Base-by-base conservation (phyloP, 2,329 filamentous ascomycete species). In the Fulvia fulva region DNA sequence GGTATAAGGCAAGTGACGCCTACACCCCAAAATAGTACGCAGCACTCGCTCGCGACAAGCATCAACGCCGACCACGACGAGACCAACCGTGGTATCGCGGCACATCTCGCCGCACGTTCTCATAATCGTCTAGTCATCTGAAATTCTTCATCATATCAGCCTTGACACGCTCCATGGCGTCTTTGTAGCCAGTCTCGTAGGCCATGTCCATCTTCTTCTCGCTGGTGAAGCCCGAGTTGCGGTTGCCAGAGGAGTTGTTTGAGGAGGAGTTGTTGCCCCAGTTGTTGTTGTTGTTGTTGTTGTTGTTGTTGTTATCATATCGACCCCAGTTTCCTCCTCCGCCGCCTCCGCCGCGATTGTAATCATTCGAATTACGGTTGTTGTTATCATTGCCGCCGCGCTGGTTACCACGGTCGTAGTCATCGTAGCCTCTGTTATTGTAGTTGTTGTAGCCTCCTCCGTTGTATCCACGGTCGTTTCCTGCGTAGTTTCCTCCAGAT, bases 141-240 rank as follows among this genome's bases (percentile, higher is more conserved):
- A 64, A 64, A 16, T 64, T 59, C 23, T 51, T 51, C 63, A 65
- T 65, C 63, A 65, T 65, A 34, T 62, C 59, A 26, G 56, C 60
- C 50, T 65, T 65, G 53, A 65, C 56, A 52, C 60, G 63, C 59
- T 63, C 61, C 61, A 65, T 62, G 30, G 63, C 63, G 22, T 65
- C 63, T 53, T 62, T 62, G 57, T 63, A 65, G n/a, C 63, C 63
- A 3, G 63, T 60, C 26, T 65, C 63, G 56, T 65, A 65, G 26
- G 63, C 63, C 30, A 65, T 62, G 23, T 65, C 63, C 56, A 65
- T 63, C 50, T 65, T 65, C 34, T 62, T 60, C 47, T 65, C 63
- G 21, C 57, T 62, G 21, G 51, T 56, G 52, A 65, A 65, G 57
- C 59, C 55, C 2, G 55, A 60, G 9, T 56, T 45, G 11, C 51